Percentiles rank a stretch among this genome's conserved stretches.
Evolutionary conservation across 306 rosid genomes (phyloP).

Genomic region (Crotalaria pallida): DNA sequence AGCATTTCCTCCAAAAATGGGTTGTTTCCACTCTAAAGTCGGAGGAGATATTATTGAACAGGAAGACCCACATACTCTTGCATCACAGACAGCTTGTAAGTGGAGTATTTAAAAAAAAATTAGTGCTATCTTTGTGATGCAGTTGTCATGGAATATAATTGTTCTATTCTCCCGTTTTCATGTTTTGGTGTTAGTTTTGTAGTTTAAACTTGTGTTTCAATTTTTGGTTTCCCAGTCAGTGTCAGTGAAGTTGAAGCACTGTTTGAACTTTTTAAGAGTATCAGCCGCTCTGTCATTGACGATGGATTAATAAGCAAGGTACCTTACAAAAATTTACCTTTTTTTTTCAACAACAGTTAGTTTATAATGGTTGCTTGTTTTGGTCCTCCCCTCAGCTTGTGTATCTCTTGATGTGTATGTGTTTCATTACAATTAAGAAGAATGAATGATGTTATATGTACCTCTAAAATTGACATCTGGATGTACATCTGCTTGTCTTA

Average conservation of each 20-base stretch:
- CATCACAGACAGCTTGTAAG: slow-evolving; percentile 87
- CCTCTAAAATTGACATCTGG: no score
- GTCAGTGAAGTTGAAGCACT: slow-evolving; percentile 92
- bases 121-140: neutral
- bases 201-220: slow-evolving; percentile 7
- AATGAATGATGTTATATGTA: no score
- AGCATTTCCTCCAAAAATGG: slow-evolving; percentile 53
- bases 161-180: neutral
- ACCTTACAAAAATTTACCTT: slow-evolving; percentile 1
- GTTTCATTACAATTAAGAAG: neutral
- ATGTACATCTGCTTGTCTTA: no score
- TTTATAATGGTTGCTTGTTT: neutral
- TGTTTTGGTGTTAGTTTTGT: neutral
- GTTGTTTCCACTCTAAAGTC: slow-evolving; percentile 61
- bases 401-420: neutral
- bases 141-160: slow-evolving; percentile 2
- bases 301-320: slow-evolving; percentile 95
- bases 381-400: no score
- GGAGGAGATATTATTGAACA: slow-evolving; percentile 32
- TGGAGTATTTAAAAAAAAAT: no score
- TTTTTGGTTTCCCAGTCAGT: slow-evolving; percentile 49
- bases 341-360: neutral
- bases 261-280: slow-evolving; percentile 81
- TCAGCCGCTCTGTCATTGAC: slow-evolving; percentile 67
- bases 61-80: slow-evolving; percentile 57